Conservation (phyloP, 2,329 filamentous ascomycete genomes). For the Diplodia scrobiculata region DNA sequence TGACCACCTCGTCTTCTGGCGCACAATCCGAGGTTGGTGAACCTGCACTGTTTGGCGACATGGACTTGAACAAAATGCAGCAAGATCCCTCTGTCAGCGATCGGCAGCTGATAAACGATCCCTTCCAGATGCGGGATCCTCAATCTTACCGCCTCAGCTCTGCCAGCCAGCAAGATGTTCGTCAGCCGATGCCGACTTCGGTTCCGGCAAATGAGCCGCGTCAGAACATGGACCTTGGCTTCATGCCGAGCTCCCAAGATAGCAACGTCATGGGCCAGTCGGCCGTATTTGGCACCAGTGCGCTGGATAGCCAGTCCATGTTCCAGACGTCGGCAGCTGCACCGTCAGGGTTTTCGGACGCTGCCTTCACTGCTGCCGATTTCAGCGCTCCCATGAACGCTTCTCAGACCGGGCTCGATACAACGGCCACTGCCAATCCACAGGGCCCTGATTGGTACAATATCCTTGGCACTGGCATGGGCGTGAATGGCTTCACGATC, state of each 20-base stretch:
- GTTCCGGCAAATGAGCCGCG: constrained; percentile 35
- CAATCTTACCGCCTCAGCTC: constrained; percentile 41
- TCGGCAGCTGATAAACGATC: constrained; percentile 44
- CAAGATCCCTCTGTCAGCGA: constrained; percentile 40
- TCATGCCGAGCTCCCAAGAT: constrained; percentile 33
- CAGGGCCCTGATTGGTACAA: constrained; percentile 38
- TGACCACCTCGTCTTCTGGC: constrained; percentile 46
- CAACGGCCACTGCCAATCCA: constrained; percentile 30
- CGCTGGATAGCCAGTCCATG: constrained; percentile 16
- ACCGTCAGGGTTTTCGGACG: constrained; percentile 9
- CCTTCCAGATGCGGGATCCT: constrained; percentile 30
- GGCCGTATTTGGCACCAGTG: constrained; percentile 16
- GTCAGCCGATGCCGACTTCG: constrained; percentile 35
- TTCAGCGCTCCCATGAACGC: constrained; percentile 8
- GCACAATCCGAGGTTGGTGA: constrained; percentile 47
- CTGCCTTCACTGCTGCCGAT: constrained; percentile 17
- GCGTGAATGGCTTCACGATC: constrained; percentile 22
- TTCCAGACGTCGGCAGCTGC: constrained; percentile 31
- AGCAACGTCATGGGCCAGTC: constrained; percentile 13
- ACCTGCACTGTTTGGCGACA: constrained; percentile 39
- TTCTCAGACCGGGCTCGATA: constrained; percentile 3
- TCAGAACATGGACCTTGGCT: constrained; percentile 39
- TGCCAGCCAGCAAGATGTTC: constrained; percentile 34
- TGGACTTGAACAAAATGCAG: constrained; percentile 39
- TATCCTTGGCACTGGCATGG: constrained; percentile 21